Evolutionary conservation across 305 asterid genomes (phyloP), one percentile per base, ranked within the genome.

Genomic region (Monarda citriodora): DNA sequence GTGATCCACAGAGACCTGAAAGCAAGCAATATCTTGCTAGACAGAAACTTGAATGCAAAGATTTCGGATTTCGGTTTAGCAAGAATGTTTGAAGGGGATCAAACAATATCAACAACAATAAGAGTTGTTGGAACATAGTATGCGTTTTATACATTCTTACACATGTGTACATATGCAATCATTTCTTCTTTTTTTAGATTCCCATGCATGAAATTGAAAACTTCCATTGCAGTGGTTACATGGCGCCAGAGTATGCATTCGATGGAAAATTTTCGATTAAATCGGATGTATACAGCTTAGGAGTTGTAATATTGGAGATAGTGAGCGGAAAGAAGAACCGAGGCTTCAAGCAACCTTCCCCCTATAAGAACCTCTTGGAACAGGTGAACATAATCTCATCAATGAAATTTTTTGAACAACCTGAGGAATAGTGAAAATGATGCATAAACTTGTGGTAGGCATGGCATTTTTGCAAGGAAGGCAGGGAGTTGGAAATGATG

Each of bases 51-150:
- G 1, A 66, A 58, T n/a, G 71, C 71, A 9, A 66, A 58, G 60
- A 66, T 66, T 29, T 58, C 71, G 31, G 71, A 66, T 11, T 66
- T 66, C 10, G 65, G 71, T 18, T 20, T 66, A 29, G 71, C 71
- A 7, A 66, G 71, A 66, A 49, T 50, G 65, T 58, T 66, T 12
- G 54, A 66, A 50, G 65, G 71, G 12, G 60, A 66, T 58, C 71
- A 66, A 66, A 58, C 65, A 3, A 40, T 26, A 5, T 37, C 53
- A 26, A 48, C 47, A 50, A 66, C 65, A 49, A 58, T 50, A 6
- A 49, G 71, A 66, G 60, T 66, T 3, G 60, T 66, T 4, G 71
- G 71, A 29, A 66, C 71, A 58, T 66, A 58, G 71, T 66, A 66
- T 25, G 71, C 40, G 40, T 40, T 26, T 5, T 18, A 29, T 12